Percentiles rank a stretch among this genome's conserved stretches.
Evolutionary conservation across 2,329 filamentous ascomycete genomes (phyloP).

Genomic region (Penicillium sp.): DNA sequence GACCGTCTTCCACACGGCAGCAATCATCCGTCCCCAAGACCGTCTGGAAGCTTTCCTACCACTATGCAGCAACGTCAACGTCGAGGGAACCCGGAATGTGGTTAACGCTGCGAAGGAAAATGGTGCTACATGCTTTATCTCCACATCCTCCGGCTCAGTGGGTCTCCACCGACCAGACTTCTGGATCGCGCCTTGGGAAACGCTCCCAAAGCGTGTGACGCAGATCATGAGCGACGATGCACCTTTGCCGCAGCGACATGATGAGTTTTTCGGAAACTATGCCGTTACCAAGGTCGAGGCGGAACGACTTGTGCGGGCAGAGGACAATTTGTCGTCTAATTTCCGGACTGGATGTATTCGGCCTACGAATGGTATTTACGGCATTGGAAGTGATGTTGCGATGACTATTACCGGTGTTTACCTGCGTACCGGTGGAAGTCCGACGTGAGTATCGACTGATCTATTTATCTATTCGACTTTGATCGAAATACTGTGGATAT

Average conservation of each 20-base stretch:
- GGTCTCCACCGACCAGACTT: constrained; percentile 44
- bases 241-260: constrained; percentile 40
- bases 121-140: constrained; percentile 54
- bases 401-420: constrained; percentile 41
- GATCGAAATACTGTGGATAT: not conserved
- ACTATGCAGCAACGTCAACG: constrained; percentile 52
- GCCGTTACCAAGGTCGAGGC: constrained; percentile 54
- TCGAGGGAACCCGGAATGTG: constrained; percentile 53
- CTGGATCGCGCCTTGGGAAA: constrained; percentile 49
- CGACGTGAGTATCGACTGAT: constrained; percentile 27
- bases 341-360: constrained; percentile 58
- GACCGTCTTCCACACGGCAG: constrained; percentile 61
- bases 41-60: constrained; percentile 49
- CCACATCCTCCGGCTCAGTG: constrained; percentile 56
- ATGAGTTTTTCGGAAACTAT: constrained; percentile 52
- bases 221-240: constrained; percentile 51
- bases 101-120: constrained; percentile 48
- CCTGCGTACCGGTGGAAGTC: constrained; percentile 39
- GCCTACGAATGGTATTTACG: constrained; percentile 57
- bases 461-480: not conserved
- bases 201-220: constrained; percentile 40
- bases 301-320: constrained; percentile 52
- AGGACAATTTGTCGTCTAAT: constrained; percentile 36
- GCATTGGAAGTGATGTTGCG: constrained; percentile 45
- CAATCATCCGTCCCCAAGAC: constrained; percentile 55